Conservation (phyloP, 164 flowering plant species). For the Chimonanthus praecox region DNA sequence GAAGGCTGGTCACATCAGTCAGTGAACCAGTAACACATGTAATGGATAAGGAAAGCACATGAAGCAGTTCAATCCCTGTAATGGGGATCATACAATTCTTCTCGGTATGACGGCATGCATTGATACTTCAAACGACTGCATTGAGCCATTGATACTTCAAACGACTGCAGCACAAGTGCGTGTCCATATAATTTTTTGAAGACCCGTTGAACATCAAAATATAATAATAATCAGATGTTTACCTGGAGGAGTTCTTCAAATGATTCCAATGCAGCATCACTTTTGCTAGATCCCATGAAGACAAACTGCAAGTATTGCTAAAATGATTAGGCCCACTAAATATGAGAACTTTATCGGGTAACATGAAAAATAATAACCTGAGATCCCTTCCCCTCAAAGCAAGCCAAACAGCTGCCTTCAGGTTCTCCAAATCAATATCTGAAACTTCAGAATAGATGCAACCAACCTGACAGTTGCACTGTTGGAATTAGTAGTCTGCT, state of each 20-base stretch:
- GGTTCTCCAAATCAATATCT: constrained; percentile 45
- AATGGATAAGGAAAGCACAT: too few species aligned
- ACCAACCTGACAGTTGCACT: constrained; percentile 44
- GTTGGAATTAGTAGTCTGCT: constrained; percentile 4
- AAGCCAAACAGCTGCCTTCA: constrained; percentile 42
- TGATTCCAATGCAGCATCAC: constrained; percentile 24
- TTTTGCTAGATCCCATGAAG: constrained; percentile 34
- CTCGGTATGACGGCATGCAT: too few species aligned
- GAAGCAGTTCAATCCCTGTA: too few species aligned
- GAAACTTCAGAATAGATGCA: constrained; percentile 43
- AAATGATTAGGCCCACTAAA: constrained; percentile 5
- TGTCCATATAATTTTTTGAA: neutral
- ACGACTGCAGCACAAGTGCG: neutral
- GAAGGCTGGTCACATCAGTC: too few species aligned
- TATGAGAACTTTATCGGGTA: neutral
- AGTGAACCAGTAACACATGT: too few species aligned
- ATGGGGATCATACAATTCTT: too few species aligned
- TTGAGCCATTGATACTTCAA: too few species aligned
- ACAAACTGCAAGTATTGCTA: constrained; percentile 39
- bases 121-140: too few species aligned
- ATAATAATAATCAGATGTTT: neutral
- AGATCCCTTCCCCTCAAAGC: constrained; percentile 34
- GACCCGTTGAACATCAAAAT: neutral
- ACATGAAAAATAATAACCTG: constrained; percentile 36
- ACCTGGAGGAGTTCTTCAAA: constrained; percentile 44